Base-by-base conservation (phyloP, 495 filamentous ascomycete genomes). In the Aspergillus conjunctus region DNA sequence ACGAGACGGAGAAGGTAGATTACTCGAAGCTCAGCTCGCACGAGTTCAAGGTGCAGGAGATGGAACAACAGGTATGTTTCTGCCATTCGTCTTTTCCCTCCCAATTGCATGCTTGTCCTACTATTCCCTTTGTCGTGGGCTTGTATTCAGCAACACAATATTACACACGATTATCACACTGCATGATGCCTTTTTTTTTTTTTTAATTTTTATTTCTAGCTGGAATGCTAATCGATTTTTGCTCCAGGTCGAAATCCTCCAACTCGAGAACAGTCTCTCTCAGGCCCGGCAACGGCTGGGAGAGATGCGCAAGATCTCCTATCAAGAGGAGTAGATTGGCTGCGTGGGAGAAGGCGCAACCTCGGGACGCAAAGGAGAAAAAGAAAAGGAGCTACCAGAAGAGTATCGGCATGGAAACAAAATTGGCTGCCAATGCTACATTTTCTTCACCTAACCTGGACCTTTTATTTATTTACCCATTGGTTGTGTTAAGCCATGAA, bases 251-350 rank as follows among this genome's bases (percentile, higher is more conserved):
- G 93, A 98, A 77, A 98, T 98, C 51, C 82, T 97, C 41, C 91
- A 98, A 77, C 84, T 98, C 51, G 94, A 98, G 77, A 98, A 97
- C 72, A 77, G 81, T 55, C 82, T 98, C 30, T 77, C 85, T n/a
- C 81, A 88, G 33, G 93, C 94, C 18, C 82, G 94, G 64, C 85
- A 88, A 68, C 81, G 92, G 51, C 77, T 98, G 39, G 94, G 94
- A 59, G 94, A 98, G 81, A 97, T 98, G 95, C 87, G 94, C 75
- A 98, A 98, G 86, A 91, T 98, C 48, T 94, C 91, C 1, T 98
- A 98, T 79, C 92, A 91, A 64, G 91, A 96, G 69, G 90, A 96
- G 1, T 82, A 72, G 66, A 44, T 41, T 41, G 37, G 30, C 22
- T 17, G 26, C 46, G 41, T 49, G 50, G 41, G 7, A 20, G 30